phyloP scores from a whole-genome alignment of 2,329 filamentous ascomycete genomes.

The Alternaria triticimaculans region DNA sequence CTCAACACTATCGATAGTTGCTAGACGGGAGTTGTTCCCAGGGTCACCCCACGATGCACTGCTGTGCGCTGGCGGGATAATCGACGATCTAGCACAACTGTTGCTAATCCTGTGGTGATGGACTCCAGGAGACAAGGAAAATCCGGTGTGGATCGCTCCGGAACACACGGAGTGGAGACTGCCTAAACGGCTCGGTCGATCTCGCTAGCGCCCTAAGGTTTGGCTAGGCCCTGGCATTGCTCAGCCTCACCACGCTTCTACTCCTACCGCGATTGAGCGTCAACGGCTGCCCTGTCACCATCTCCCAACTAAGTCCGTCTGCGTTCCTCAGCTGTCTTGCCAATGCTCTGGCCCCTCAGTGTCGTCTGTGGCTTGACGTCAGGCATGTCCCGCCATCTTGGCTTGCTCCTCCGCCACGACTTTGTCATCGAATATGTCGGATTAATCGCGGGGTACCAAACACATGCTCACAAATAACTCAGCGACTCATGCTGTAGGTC shows the following conservation, averaged over 20 bases:
- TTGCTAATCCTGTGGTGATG: not conserved
- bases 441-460: not conserved
- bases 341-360: not conserved
- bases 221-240: not conserved
- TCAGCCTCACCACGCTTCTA: slow-evolving; percentile 6
- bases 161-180: slow-evolving; percentile 1
- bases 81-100: not conserved
- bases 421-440: not conserved
- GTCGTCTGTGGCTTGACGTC: not conserved
- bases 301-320: not conserved
- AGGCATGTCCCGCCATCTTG: not conserved
- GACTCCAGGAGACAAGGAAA: slow-evolving; percentile 3
- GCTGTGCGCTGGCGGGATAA: not conserved
- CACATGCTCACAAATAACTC: not conserved
- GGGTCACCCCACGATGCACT: not conserved
- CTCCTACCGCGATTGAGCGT: not conserved
- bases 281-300: slow-evolving; percentile 5
- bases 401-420: not conserved
- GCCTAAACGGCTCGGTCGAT: slow-evolving; percentile 16
- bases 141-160: slow-evolving; percentile 2
- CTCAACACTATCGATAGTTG: not conserved
- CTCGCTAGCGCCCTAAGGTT: slow-evolving; percentile 3
- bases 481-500: not conserved
- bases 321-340: not conserved
- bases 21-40: not conserved